Evolutionary conservation across 1,284 basidiomycete species (phyloP).

Genomic region (Amylostereum areolatum): DNA sequence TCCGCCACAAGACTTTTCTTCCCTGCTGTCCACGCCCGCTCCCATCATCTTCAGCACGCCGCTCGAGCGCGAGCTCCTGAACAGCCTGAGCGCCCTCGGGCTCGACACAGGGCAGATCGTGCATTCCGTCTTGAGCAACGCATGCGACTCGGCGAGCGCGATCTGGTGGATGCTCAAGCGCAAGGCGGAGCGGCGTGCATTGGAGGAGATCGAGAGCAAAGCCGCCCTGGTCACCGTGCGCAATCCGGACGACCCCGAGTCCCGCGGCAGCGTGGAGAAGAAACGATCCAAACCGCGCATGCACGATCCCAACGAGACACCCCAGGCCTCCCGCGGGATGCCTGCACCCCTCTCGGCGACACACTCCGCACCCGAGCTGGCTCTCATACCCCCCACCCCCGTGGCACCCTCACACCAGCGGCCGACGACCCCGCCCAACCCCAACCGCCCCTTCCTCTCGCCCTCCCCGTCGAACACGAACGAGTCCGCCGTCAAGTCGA

Average conservation of each 20-base stretch:
- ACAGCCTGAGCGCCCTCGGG: conserved; percentile 71
- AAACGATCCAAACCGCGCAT: conserved; percentile 19
- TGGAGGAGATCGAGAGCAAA: conserved; percentile 33
- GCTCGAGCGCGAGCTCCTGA: conserved; percentile 77
- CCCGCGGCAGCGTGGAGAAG: neutral
- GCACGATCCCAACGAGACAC: conserved; percentile 14
- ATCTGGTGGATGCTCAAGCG: conserved; percentile 96
- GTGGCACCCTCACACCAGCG: conserved; percentile 37
- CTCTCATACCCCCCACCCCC: conserved; percentile 71
- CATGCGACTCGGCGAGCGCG: conserved; percentile 89
- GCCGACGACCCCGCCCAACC: conserved; percentile 47
- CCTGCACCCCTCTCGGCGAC: conserved; percentile 9
- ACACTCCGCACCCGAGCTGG: conserved; percentile 47
- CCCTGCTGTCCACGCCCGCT: conserved; percentile 62
- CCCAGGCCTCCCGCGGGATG: conserved; percentile 3
- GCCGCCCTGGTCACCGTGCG: conserved; percentile 2
- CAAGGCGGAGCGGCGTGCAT: conserved; percentile 62
- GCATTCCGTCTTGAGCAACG: conserved; percentile 87
- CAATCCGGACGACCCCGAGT: conserved; percentile 13
- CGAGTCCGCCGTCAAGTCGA: conserved; percentile 44
- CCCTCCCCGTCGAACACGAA: conserved; percentile 55
- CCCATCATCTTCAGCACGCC: conserved; percentile 84
- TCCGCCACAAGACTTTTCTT: conserved; percentile 64
- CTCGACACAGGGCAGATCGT: conserved; percentile 93
- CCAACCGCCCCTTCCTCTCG: conserved; percentile 40